phyloP scores from a whole-genome alignment of 2,329 filamentous ascomycete species.

The Penicillium paneum region DNA sequence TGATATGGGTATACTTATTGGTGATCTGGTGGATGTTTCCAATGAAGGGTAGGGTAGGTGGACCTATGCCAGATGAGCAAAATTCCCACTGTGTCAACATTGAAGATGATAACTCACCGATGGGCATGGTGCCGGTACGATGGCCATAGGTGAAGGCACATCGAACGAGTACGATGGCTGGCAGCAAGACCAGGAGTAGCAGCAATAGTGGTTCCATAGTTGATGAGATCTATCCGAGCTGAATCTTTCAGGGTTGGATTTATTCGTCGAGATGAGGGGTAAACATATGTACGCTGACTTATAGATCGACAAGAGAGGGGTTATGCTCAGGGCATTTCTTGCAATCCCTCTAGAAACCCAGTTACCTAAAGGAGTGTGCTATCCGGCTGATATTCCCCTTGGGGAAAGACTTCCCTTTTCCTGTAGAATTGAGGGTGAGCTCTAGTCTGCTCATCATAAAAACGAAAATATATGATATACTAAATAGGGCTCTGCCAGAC shows the following conservation, averaged over 20 bases:
- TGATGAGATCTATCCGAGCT: too few relatives aligned
- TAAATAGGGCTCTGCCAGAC: not conserved
- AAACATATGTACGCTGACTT: not conserved
- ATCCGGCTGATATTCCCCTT: not conserved
- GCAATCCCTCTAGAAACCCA: not conserved
- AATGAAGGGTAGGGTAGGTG: not conserved
- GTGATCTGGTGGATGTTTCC: not conserved
- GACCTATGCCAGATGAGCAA: not conserved
- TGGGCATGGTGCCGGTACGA: not conserved
- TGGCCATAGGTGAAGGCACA: not conserved
- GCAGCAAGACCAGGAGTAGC: not conserved
- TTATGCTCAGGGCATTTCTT: not conserved
- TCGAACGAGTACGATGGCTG: not conserved
- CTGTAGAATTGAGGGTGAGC: not conserved
- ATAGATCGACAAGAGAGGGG: not conserved
- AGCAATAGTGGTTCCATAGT: not conserved
- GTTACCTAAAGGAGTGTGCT: not conserved
- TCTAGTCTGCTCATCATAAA: not conserved
- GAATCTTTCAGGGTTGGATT: not conserved
- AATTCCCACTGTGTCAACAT: too few relatives aligned
- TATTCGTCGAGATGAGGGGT: not conserved
- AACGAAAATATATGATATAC: not conserved
- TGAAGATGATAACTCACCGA: not conserved
- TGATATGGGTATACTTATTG: not conserved
- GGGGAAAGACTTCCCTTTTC: not conserved